These are phyloP conservation scores for Pontederia crassipes DNA, from an alignment of 176 grass and related monocot species.

Conservation along the genomic window DNA sequence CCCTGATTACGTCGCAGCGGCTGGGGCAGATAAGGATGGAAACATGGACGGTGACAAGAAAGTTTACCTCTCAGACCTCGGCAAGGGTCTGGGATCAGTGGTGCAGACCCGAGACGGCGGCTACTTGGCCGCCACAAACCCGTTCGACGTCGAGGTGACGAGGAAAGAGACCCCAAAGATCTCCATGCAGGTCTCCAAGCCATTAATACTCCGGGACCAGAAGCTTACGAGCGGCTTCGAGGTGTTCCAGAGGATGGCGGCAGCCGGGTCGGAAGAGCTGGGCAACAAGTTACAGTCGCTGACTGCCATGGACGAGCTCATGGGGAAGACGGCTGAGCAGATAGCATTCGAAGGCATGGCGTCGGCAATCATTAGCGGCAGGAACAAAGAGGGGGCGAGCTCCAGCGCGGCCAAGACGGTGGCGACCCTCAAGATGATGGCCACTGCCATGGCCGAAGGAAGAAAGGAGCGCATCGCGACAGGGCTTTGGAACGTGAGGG, in stretches of 20 bases:
- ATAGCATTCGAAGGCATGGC: slow-evolving; percentile 97
- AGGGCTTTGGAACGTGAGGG: slow-evolving; percentile 61
- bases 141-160: slow-evolving; percentile 50
- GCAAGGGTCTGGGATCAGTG: slow-evolving; percentile 62
- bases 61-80: slow-evolving; percentile 67
- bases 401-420: slow-evolving; percentile 60
- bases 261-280: slow-evolving; percentile 31
- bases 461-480: slow-evolving; percentile 62
- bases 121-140: slow-evolving; percentile 66
- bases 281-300: slow-evolving; percentile 31
- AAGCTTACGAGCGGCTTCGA: slow-evolving; percentile 44
- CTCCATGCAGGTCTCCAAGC: slow-evolving; percentile 91
- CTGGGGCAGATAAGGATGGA: slow-evolving; percentile 15
- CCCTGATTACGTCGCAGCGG: slow-evolving; percentile 22
- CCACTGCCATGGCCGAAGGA: slow-evolving; percentile 34
- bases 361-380: slow-evolving; percentile 56
- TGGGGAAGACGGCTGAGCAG: slow-evolving; percentile 86
- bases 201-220: slow-evolving; percentile 56
- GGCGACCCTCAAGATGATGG: slow-evolving; percentile 56
- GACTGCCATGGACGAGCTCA: slow-evolving; percentile 59
- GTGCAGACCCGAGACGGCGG: slow-evolving; percentile 83
- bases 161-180: slow-evolving; percentile 75
- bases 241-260: slow-evolving; percentile 58
- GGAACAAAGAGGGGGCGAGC: slow-evolving; percentile 64
- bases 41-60: slow-evolving; percentile 12